Evolutionary conservation across 139 green algal genomes (phyloP).

Genomic region (Chlorella sp.): DNA sequence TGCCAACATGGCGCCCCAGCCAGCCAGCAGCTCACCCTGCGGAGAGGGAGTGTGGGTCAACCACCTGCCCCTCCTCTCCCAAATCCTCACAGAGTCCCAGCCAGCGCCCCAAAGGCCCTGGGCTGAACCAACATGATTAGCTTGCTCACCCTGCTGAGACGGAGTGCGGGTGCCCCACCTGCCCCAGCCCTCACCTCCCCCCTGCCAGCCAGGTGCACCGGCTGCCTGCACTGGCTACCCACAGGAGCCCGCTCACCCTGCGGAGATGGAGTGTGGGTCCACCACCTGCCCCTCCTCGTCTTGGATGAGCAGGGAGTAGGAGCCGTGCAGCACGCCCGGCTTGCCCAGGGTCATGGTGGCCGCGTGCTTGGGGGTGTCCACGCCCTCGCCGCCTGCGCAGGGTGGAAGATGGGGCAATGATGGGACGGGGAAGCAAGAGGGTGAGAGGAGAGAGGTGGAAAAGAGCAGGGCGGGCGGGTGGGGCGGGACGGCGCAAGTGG

Average conservation of each 20-base stretch:
- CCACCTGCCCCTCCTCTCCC: conserved; percentile 96
- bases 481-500: background rate
- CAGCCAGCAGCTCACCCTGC: conserved; percentile 90
- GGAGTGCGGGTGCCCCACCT: too few species aligned
- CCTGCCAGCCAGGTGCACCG: too few species aligned
- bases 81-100: too few species aligned
- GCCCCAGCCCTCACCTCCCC: too few species aligned
- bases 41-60: conserved; percentile 98
- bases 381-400: conserved; percentile 81
- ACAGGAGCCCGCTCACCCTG: conserved; percentile 71
- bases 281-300: conserved; percentile 97
- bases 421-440: too few species aligned
- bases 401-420: background rate
- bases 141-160: too few species aligned
- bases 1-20: too few species aligned
- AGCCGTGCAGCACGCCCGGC: conserved; percentile 97
- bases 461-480: background rate
- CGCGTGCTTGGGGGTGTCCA: conserved; percentile 95
- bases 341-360: conserved; percentile 95
- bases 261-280: conserved; percentile 97
- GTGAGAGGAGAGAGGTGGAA: background rate
- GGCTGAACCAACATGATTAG: too few species aligned
- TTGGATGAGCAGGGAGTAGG: conserved; percentile 96
- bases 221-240: background rate
- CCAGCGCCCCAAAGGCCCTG: too few species aligned